phyloP scores from a whole-genome alignment of 345 rosid species.

The Moricandia arvensis region DNA sequence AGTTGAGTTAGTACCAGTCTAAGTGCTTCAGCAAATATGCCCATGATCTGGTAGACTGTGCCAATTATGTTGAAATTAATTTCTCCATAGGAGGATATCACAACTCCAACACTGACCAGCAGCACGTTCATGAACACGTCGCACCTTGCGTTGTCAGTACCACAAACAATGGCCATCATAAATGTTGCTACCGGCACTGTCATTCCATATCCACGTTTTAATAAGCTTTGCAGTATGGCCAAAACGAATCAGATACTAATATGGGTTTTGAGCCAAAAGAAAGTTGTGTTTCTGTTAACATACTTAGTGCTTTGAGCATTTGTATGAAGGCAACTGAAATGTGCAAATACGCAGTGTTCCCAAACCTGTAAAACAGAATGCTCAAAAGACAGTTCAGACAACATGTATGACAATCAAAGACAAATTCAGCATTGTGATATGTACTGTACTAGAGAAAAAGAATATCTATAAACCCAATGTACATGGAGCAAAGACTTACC shows the following conservation, averaged over 20 bases:
- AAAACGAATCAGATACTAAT: not conserved
- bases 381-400: conserved; percentile 5
- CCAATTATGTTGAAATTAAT: conserved; percentile 87
- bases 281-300: conserved; percentile 30
- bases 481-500: conserved; percentile 57
- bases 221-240: not conserved
- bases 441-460: not conserved
- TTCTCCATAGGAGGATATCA: conserved; percentile 91
- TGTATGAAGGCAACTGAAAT: conserved; percentile 95
- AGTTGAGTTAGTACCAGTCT: too few relatives aligned
- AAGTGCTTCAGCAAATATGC: conserved; percentile 58
- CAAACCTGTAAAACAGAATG: conserved; percentile 58
- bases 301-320: conserved; percentile 96
- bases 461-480: not conserved
- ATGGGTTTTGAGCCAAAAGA: conserved; percentile 1
- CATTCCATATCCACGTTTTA: conserved; percentile 32
- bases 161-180: conserved; percentile 78
- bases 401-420: not conserved
- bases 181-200: conserved; percentile 98
- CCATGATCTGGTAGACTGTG: conserved; percentile 89
- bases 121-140: conserved; percentile 90
- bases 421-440: not conserved
- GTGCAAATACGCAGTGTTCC: conserved; percentile 81
- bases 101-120: conserved; percentile 96
- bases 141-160: conserved; percentile 89